Base-by-base conservation (phyloP, 148 eudicot genomes). In the Amaranthus cruentus region DNA sequence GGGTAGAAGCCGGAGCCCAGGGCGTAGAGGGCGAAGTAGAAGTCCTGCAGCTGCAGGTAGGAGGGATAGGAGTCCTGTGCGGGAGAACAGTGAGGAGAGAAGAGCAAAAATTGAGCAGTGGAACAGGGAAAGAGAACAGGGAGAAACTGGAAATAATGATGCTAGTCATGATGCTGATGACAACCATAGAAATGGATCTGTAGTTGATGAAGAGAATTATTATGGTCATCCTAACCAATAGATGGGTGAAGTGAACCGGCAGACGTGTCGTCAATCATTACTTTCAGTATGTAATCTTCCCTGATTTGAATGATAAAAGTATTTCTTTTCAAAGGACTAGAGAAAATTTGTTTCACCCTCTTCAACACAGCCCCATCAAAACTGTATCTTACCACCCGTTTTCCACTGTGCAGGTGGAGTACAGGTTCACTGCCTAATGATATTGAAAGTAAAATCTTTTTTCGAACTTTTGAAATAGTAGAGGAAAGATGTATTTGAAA, bases 51-150 rank as follows among this genome's bases (percentile, higher is more conserved):
- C 97, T 44, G 84, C 79, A 9, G 93, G 88, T 60, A 86, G 83
- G 79, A 88, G 97, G 83, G 88, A 89, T 61, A 87, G 88, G 82
- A 88, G 91, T 76, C 91, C 97, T 6, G 91, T 71, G 60, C 86
- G 99, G 81, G 97, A 92, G 79, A 88, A 85, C 71, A 96, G 99
- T 74, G 97, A 85, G 73, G 99, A 96, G 87, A 88, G 99, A 78
- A 92, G 99, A 83, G 99, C 99, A 38, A 92, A 82, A 82, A 96
- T 96, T 80, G 99, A 84, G 80, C 94, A 85, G 71, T 96, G 99
- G 99, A 96, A 96, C 73, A 86, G 87, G 86, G 99, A 96, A 80
- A 90, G 79, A 70, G 97, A 92, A 69, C 82, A 86, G 74, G 80
- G 76, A 7, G 89, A 79, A 38, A 21, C 85, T 70, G 91, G 71